Evolutionary conservation across 345 rosid genomes (phyloP), one percentile per base, ranked within the genome.

Genomic region (Rubroshorea leprosula): DNA sequence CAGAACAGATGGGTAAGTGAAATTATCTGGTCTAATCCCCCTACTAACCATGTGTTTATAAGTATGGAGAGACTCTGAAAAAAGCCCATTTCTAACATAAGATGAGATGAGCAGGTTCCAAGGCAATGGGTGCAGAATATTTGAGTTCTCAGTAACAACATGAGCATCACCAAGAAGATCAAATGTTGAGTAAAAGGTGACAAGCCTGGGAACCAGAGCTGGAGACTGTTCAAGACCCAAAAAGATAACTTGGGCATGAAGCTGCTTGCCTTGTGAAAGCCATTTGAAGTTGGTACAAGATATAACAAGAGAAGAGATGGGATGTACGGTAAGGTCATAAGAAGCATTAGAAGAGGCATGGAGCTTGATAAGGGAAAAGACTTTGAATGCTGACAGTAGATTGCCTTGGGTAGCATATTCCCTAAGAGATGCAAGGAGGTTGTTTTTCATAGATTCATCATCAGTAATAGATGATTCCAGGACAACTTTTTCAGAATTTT

Each of bases 1-100:
- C 14, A 86, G 81, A 66, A 86, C 78, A 21, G 95, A 82, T 0
- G 97, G 91, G 64, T 80, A 89, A 43, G 95, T 86, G 65, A 80
- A 89, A 16, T 76, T 75, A 84, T 89, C 91, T 0, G 86, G 87
- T 68, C 54, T 66, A 61, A 83, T 55, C 35, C 92, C 87, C 54
- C 56, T 76, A 31, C 66, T 48, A 56, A 73, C 58, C 97, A 89
- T 84, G 60, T 66, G 54, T 67, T 57, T 80, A 58, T 80, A 89
- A 44, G 70, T 53, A 51, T 64, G 44, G 54, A 84, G 59, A 58
- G 80, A 85, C 68, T 80, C 85, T 12, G 21, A 51, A 27, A 50
- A 81, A 21, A 63, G 59, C 45, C 78, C 73, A 55, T 74, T 82
- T 51, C 66, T 75, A 54, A 67, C 73, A 69, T 76, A 84, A 2